phyloP scores from a whole-genome alignment of 192 early-diverging fungal species.

The Chytriomyces sp. region DNA sequence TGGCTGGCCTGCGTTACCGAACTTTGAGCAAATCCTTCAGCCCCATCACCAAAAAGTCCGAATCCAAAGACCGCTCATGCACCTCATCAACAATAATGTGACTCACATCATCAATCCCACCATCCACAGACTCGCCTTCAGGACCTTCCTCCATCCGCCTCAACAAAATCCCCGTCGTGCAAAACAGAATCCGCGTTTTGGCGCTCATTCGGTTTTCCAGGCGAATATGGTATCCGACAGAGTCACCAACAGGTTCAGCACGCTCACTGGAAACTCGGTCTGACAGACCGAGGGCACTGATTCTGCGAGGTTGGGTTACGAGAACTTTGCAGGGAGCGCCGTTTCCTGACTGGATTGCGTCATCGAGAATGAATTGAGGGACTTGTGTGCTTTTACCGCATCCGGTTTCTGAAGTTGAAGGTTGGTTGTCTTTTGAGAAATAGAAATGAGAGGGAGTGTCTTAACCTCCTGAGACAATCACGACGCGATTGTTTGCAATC shows the following conservation, averaged over 20 bases:
- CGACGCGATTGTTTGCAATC: constrained; percentile 38
- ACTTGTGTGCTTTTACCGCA: constrained; percentile 61
- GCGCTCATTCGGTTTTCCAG: constrained; percentile 44
- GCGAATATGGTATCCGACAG: constrained; percentile 71
- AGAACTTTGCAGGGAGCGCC: constrained; percentile 49
- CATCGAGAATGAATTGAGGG: constrained; percentile 49
- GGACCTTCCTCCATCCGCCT: constrained; percentile 62
- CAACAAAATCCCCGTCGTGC: constrained; percentile 71
- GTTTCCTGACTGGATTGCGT: constrained; percentile 15
- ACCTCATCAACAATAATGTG: constrained; percentile 83
- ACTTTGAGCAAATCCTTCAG: constrained; percentile 65
- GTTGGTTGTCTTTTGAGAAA: too few relatives aligned
- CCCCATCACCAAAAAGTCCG: constrained; percentile 80
- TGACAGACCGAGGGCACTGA: constrained; percentile 65
- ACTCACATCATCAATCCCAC: constrained; percentile 53
- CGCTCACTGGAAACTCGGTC: constrained; percentile 64
- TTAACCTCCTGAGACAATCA: constrained; percentile 50
- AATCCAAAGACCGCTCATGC: constrained; percentile 77
- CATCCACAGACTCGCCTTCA: too few relatives aligned
- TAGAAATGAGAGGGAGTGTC: too few relatives aligned
- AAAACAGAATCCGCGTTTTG: constrained; percentile 66
- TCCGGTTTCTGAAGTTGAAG: constrained; percentile 34
- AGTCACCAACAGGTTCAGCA: constrained; percentile 43
- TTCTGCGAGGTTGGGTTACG: constrained; percentile 48
- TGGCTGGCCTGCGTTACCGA: too few relatives aligned